phyloP scores from a whole-genome alignment of 306 rosid genomes.

The Myrica gale region DNA sequence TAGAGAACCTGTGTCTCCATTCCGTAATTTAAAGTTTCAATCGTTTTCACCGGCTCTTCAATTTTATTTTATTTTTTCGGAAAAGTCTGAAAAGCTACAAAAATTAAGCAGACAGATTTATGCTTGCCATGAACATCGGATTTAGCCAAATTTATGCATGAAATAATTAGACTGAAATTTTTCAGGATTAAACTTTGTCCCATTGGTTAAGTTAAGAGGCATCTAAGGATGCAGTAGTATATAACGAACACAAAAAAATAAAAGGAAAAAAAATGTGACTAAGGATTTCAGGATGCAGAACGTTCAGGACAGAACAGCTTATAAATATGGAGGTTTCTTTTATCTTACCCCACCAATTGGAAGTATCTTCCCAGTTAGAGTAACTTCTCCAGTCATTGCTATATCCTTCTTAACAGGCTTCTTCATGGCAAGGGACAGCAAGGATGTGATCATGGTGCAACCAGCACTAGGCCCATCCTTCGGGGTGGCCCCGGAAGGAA shows the following conservation, averaged over 20 bases:
- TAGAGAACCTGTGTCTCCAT: neutral
- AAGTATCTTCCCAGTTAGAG: constrained; percentile 93
- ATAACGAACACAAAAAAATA: neutral
- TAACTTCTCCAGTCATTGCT: constrained; percentile 99
- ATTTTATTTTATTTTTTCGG: neutral
- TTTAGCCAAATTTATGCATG: neutral
- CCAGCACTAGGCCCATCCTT: constrained; percentile 99
- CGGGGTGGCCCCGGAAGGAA: constrained; percentile 97
- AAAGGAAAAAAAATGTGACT: neutral
- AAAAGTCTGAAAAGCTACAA: neutral
- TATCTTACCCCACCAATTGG: constrained; percentile 97
- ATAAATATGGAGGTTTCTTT: constrained; percentile 7
- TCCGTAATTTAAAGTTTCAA: neutral
- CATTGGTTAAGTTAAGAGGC: neutral
- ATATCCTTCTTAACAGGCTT: constrained; percentile 85
- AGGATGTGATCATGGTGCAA: constrained; percentile 95
- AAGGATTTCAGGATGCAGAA: constrained; percentile 8
- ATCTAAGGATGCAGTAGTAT: neutral
- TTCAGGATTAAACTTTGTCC: neutral
- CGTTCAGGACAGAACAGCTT: constrained; percentile 5
- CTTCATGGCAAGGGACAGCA: constrained; percentile 83
- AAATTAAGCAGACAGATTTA: neutral
- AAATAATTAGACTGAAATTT: neutral
- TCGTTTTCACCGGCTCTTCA: neutral
- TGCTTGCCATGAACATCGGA: neutral